Conservation (phyloP, 345 rosid genomes). For the Populus euphratica region DNA sequence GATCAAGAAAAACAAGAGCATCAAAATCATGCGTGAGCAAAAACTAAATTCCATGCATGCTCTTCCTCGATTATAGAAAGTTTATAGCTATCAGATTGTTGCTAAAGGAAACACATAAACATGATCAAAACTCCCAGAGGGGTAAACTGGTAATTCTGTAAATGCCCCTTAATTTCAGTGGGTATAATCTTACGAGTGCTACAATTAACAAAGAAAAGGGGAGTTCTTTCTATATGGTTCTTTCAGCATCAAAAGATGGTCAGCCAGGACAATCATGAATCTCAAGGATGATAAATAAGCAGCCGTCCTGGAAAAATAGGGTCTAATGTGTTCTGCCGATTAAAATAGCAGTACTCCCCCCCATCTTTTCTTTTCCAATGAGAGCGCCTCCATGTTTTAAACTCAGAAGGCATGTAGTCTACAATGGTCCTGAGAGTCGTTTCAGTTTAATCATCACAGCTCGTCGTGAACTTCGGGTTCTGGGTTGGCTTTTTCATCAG, state of each 20-base stretch:
- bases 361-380: not conserved
- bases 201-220: not conserved
- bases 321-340: not conserved
- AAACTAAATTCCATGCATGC: not conserved
- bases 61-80: not conserved
- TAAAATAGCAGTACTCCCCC: not conserved
- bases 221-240: not conserved
- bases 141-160: not conserved
- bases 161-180: not conserved
- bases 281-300: not conserved
- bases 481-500: conserved; percentile 19
- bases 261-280: not conserved
- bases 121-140: not conserved
- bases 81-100: not conserved
- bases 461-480: conserved; percentile 54
- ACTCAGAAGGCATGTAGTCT: conserved; percentile 4
- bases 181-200: not conserved
- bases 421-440: not conserved
- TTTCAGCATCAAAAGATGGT: not conserved
- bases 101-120: not conserved
- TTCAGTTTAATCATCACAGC: conserved; percentile 45
- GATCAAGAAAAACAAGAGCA: too few relatives aligned
- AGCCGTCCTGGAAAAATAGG: not conserved
- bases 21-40: not conserved
- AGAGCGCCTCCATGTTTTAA: not conserved